Evolutionary conservation across 1,284 basidiomycete species (phyloP).

Genomic region (Melanopsichium pennsylvanicum): DNA sequence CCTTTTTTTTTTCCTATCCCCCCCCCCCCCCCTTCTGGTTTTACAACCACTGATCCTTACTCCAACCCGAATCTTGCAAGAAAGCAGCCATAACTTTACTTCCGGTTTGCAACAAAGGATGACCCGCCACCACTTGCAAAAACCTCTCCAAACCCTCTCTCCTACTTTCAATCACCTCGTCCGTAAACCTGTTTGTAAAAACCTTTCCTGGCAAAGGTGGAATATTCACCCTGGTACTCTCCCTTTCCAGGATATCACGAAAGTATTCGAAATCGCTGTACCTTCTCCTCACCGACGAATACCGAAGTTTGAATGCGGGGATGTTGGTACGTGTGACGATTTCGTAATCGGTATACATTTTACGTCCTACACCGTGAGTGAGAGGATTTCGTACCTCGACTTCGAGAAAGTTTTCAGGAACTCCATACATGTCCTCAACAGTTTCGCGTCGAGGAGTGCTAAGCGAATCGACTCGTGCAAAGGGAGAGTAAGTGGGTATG

Average conservation of each 20-base stretch:
- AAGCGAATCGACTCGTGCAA: conserved; percentile 61
- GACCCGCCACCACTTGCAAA: conserved; percentile 93
- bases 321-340: conserved; percentile 99
- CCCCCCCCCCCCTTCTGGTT: too few relatives aligned
- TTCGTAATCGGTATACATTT: conserved; percentile 99
- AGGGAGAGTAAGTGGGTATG: conserved; percentile 59
- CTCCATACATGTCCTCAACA: conserved; percentile 93
- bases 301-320: conserved; percentile 94
- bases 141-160: conserved; percentile 94
- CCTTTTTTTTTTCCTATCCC: background rate
- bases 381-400: conserved; percentile 97
- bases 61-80: conserved; percentile 73
- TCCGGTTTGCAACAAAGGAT: conserved; percentile 95
- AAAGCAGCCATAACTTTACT: conserved; percentile 97
- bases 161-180: conserved; percentile 92
- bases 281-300: conserved; percentile 90
- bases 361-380: conserved; percentile 80
- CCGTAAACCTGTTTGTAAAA: conserved; percentile 79
- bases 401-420: conserved; percentile 89
- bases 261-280: conserved; percentile 99
- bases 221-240: conserved; percentile 95
- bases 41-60: conserved; percentile 52
- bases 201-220: conserved; percentile 92
- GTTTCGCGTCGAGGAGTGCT: conserved; percentile 45
- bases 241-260: conserved; percentile 94